phyloP scores from a whole-genome alignment of 306 rosid species.

The Cyclanthera cordifolia region DNA sequence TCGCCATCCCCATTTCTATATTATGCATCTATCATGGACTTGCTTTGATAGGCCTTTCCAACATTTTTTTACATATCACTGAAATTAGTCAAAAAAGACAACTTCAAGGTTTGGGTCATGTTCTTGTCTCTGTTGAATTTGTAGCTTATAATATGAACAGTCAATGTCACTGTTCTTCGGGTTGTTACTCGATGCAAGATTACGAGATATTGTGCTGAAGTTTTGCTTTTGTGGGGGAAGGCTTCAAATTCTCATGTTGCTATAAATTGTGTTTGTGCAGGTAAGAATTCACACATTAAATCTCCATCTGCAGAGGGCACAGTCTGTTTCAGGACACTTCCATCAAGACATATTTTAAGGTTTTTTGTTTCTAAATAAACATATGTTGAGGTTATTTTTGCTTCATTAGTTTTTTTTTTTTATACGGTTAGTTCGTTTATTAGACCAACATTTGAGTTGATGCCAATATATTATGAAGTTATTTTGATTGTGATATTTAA shows the following conservation, averaged over 20 bases:
- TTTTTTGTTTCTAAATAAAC: neutral
- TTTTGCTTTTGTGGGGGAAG: neutral
- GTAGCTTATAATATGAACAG: neutral
- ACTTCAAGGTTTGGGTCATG: no score
- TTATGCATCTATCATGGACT: no score
- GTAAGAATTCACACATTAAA: conserved; percentile 26
- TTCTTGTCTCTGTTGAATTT: neutral
- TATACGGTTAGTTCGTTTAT: neutral
- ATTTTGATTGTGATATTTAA: conserved; percentile 4
- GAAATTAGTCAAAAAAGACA: neutral
- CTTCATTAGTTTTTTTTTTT: neutral
- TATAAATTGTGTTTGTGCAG: conserved; percentile 18
- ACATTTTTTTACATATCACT: no score
- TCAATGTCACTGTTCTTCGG: neutral
- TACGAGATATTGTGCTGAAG: neutral
- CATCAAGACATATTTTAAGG: conserved; percentile 24
- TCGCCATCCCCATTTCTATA: no score
- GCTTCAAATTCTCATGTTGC: neutral
- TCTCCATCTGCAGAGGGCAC: conserved; percentile 34
- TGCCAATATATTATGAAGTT: conserved; percentile 1
- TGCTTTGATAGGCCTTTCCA: no score
- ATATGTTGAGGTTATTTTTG: conserved; percentile 12
- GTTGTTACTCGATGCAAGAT: neutral
- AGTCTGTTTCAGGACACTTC: conserved; percentile 19
- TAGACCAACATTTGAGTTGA: neutral